Evolutionary conservation across 306 rosid genomes (phyloP).

Genomic region (Leucaena leucocephala): DNA sequence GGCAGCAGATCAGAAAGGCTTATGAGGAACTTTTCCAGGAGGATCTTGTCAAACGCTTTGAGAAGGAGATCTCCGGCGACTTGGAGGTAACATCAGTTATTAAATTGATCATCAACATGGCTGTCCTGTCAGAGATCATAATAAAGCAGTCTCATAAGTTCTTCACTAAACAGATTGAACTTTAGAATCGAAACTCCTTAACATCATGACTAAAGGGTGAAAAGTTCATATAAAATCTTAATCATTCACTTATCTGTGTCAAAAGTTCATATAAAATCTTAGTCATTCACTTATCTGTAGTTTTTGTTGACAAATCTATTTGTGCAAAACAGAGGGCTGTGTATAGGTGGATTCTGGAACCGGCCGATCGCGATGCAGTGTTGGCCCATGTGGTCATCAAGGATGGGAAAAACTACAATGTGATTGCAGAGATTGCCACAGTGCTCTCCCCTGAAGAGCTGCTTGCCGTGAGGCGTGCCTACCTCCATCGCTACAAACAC

Average conservation of each 20-base stretch:
- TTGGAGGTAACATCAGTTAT: conserved; percentile 60
- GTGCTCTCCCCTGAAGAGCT: conserved; percentile 75
- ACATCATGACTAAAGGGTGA: not conserved
- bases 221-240: not conserved
- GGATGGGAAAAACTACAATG: conserved; percentile 47
- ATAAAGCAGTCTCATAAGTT: not conserved
- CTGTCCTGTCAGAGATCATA: not conserved
- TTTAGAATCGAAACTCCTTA: not conserved
- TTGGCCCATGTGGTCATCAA: conserved; percentile 58
- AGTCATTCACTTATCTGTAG: not conserved
- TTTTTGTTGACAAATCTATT: not conserved
- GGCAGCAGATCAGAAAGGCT: conserved; percentile 71
- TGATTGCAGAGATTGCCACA: conserved; percentile 70
- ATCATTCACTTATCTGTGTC: not conserved
- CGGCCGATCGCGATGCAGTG: conserved; percentile 62
- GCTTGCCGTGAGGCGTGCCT: conserved; percentile 66
- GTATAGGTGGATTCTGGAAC: conserved; percentile 67
- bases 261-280: not conserved
- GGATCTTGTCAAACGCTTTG: conserved; percentile 89
- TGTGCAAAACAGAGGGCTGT: conserved; percentile 51
- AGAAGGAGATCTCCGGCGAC: conserved; percentile 80
- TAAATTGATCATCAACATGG: not conserved
- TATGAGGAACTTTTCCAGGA: conserved; percentile 67
- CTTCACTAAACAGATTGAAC: not conserved
- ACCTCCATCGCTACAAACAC: conserved; percentile 68